Percentiles rank a stretch among this genome's conserved stretches.
phyloP scores from a whole-genome alignment of 23 red algal genomes.

The Agarophyton chilense region DNA sequence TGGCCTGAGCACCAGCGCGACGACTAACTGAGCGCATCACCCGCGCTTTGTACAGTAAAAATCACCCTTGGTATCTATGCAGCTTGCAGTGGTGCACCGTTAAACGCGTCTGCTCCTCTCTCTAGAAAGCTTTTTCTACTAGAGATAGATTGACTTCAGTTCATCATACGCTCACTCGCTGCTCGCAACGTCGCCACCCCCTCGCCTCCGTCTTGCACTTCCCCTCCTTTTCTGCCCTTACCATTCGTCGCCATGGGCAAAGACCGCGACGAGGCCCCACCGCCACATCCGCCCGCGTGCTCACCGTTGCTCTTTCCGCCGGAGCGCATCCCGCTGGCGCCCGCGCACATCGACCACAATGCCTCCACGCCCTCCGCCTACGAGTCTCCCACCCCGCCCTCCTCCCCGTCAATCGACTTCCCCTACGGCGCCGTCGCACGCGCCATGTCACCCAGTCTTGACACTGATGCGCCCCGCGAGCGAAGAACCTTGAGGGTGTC shows the following conservation, averaged over 20 bases:
- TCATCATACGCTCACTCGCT: too few relatives aligned
- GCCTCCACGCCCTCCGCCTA: slow-evolving; percentile 24
- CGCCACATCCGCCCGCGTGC: neutral
- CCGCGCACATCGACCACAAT: neutral
- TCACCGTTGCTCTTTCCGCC: slow-evolving; percentile 10
- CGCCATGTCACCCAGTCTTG: neutral
- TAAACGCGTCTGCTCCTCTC: too few relatives aligned
- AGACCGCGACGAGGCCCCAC: neutral
- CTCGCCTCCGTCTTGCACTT: too few relatives aligned
- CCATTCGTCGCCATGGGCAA: neutral
- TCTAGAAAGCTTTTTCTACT: too few relatives aligned
- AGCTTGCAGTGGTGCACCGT: too few relatives aligned
- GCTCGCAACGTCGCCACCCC: neutral
- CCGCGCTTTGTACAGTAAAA: too few relatives aligned
- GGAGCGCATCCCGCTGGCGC: slow-evolving; percentile 21
- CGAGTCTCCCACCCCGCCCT: slow-evolving; percentile 50
- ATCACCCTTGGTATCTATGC: too few relatives aligned
- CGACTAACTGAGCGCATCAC: too few relatives aligned
- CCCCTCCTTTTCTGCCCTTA: neutral
- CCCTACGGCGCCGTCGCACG: slow-evolving; percentile 9
- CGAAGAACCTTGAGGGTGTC: neutral
- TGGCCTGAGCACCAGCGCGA: slow-evolving; percentile 23
- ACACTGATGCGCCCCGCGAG: neutral
- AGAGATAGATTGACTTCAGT: too few relatives aligned
- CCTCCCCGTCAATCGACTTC: slow-evolving; percentile 12